A percentile compares a stretch with the other conserved stretches of the same genome.
Evolutionary conservation across 108 stramenopile species (phyloP).

Genomic region (Conticribra guillardii): DNA sequence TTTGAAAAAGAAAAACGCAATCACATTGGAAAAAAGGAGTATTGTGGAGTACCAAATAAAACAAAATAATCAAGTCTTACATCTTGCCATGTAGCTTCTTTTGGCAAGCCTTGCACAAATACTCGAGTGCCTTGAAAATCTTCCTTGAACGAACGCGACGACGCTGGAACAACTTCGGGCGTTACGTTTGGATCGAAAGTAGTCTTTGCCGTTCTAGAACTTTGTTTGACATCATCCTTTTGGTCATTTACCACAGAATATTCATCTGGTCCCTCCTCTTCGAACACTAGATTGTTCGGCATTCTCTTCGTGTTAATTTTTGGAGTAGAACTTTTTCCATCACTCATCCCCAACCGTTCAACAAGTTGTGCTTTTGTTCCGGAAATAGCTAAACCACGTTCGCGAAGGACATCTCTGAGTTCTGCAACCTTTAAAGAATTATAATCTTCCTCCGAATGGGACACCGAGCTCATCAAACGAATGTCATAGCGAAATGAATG

Average conservation of each 20-base stretch:
- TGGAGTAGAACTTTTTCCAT: not conserved
- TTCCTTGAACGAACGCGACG: constrained; percentile 19
- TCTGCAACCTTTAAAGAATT: constrained; percentile 40
- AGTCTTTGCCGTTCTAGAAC: not conserved
- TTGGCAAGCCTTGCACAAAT: constrained; percentile 79
- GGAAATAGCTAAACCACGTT: constrained; percentile 40
- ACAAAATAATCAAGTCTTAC: constrained; percentile 33
- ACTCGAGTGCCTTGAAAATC: constrained; percentile 80
- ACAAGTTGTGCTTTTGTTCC: constrained; percentile 44
- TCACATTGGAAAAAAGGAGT: not conserved
- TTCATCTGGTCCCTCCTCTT: constrained; percentile 16
- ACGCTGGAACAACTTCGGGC: not conserved
- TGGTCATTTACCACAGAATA: constrained; percentile 13
- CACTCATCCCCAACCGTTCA: not conserved
- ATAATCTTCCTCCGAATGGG: constrained; percentile 8
- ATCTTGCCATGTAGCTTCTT: constrained; percentile 75
- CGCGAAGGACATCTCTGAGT: constrained; percentile 41
- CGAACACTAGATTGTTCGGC: constrained; percentile 30
- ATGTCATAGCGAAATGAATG: too few species aligned
- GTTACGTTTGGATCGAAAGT: not conserved
- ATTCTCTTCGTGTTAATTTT: not conserved
- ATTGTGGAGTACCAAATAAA: not conserved
- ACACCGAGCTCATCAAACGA: constrained; percentile 19
- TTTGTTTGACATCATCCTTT: not conserved
- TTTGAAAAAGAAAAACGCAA: too few species aligned